phyloP scores from a whole-genome alignment of 805 yeast genomes.

The Wickerhamiella sergipiensis region DNA sequence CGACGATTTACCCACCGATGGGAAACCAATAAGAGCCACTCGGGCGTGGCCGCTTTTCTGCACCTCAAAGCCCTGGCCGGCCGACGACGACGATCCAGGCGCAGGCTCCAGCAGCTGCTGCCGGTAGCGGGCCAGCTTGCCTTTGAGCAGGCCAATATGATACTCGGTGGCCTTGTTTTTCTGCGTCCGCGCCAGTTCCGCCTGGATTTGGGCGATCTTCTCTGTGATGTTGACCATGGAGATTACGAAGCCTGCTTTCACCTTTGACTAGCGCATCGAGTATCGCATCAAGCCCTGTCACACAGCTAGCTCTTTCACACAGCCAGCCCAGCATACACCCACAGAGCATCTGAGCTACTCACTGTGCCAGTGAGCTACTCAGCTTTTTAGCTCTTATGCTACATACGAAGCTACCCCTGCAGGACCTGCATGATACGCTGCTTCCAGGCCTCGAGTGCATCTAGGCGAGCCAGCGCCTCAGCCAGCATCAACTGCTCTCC shows the following conservation, averaged over 20 bases:
- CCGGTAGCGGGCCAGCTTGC: slow-evolving; percentile 84
- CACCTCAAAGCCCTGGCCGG: slow-evolving; percentile 87
- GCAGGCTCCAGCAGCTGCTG: slow-evolving; percentile 86
- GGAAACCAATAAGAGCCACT: slow-evolving; percentile 89
- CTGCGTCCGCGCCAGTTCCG: slow-evolving; percentile 88
- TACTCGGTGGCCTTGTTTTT: slow-evolving; percentile 97
- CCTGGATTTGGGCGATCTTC: slow-evolving; percentile 78
- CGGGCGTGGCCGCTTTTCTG: slow-evolving; percentile 94
- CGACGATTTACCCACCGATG: slow-evolving; percentile 95
- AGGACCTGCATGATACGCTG: neutral
- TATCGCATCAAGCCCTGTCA: too few species aligned
- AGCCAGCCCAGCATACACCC: neutral
- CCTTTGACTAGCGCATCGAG: too few species aligned
- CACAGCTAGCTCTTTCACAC: too few species aligned
- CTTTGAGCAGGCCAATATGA: slow-evolving; percentile 86
- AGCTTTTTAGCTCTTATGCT: too few species aligned
- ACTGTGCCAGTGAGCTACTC: too few species aligned
- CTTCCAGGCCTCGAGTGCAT: neutral
- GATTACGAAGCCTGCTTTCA: too few species aligned
- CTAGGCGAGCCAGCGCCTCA: neutral
- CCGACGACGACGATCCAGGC: slow-evolving; percentile 51
- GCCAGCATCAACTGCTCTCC: neutral
- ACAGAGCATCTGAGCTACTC: too few species aligned
- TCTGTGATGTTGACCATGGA: slow-evolving; percentile 31
- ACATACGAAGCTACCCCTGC: too few species aligned